Conservation (phyloP, 108 stramenopile genomes). For the Conticribra weissflogii region DNA sequence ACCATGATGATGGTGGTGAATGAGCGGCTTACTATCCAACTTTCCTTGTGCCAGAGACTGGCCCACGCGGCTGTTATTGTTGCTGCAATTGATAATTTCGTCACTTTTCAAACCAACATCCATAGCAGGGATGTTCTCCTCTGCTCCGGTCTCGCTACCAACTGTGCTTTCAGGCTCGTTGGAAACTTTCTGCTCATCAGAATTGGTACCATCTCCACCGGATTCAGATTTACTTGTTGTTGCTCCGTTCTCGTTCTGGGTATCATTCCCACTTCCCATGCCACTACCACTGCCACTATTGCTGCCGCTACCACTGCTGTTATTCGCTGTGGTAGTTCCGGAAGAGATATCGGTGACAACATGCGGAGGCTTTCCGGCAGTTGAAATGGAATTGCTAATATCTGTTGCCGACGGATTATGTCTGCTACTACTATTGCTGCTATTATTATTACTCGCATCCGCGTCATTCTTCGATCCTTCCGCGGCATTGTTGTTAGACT, state of each 20-base stretch:
- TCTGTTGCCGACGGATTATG: too few species aligned
- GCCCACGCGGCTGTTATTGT: not conserved
- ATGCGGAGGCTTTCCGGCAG: too few species aligned
- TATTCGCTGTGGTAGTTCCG: constrained; percentile 35
- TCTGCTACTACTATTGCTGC: too few species aligned
- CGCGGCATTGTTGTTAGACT: not conserved
- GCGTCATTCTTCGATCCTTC: not conserved
- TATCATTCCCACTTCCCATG: constrained; percentile 28
- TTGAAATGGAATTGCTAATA: too few species aligned
- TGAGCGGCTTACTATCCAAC: constrained; percentile 14
- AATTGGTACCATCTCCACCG: constrained; percentile 3
- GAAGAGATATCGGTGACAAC: constrained; percentile 26
- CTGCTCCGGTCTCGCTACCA: constrained; percentile 4
- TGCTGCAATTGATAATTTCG: too few species aligned
- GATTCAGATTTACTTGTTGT: constrained; percentile 20
- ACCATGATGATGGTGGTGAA: constrained; percentile 28
- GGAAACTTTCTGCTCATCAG: constrained; percentile 10
- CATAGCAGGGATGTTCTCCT: not conserved
- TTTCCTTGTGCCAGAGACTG: not conserved
- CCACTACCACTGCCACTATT: constrained; percentile 28
- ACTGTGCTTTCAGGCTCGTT: constrained; percentile 8
- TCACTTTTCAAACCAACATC: too few species aligned
- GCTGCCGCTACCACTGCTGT: constrained; percentile 26
- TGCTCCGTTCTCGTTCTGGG: not conserved
- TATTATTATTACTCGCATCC: too few species aligned